Base-by-base conservation (phyloP, 1,139 yeast species). In the Arxiozyma heterogenica region DNA sequence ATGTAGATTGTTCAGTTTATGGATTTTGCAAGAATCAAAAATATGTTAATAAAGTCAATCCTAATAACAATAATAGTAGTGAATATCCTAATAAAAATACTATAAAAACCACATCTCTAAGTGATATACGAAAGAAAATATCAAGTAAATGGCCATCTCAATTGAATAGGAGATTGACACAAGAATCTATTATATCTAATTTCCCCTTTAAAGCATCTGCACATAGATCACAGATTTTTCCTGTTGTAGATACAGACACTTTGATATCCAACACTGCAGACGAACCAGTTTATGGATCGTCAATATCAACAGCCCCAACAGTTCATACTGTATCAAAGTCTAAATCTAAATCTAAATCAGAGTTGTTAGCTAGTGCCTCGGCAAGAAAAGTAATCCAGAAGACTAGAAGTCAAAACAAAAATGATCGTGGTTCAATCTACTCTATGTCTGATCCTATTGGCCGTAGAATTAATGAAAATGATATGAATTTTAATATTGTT, bases 401-500 rank as follows among this genome's bases (percentile, higher is more conserved):
- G n/a, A 6, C n/a, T 15, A 34, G n/a, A 34, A 34, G n/a, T 34
- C 12, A 34, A 34, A 34, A 34, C 4, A 34, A 34, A 34, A 34
- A 2, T 15, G n/a, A 34, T 15, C 15, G 6, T 34, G 17, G 39
- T 34, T 34, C 39, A 34, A 34, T 34, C 4, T 15, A n/a, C 3
- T 34, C 39, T 34, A 12, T 12, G 2, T 34, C n/a, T 6, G n/a
- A 27, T 34, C 39, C 12, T 38, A 43, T 86, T 12, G 95, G 95
- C 0, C 85, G 86, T 57, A 83, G 85, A 58, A 91, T 89, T 51
- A 81, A 86, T 56, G 95, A 88, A 68, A 97, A 96, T 45, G 97
- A 91, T 66, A 89, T 82, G 53, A 93, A 90, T 69, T 93, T 85
- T 65, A 89, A 90, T 45, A 83, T 91, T 76, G 98, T 97, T 0